Evolutionary conservation across 352 stramenopile genomes (phyloP).

Genomic region (Thraustochytrium striatum): DNA sequence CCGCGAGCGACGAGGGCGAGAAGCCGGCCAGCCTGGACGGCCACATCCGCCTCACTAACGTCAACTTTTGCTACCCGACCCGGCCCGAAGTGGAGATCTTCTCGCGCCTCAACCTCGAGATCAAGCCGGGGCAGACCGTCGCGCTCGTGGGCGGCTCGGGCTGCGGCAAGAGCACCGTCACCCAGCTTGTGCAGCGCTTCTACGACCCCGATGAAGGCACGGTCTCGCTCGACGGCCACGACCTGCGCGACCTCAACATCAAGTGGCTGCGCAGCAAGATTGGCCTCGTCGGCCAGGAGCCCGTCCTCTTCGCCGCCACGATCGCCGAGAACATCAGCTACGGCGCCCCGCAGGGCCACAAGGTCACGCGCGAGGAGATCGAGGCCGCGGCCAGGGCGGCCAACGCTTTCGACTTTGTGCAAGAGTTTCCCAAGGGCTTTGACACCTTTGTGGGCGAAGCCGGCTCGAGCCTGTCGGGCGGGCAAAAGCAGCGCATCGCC

Average conservation of each 20-base stretch:
- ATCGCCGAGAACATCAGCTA: constrained; percentile 85
- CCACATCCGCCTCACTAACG: constrained; percentile 73
- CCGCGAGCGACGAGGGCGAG: constrained; percentile 18
- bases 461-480: constrained; percentile 72
- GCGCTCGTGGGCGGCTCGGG: constrained; percentile 60
- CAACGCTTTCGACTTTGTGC: constrained; percentile 88
- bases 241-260: constrained; percentile 66
- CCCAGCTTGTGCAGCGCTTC: constrained; percentile 72
- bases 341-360: constrained; percentile 56
- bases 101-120: constrained; percentile 50
- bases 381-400: constrained; percentile 77
- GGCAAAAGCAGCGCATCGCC: constrained; percentile 82
- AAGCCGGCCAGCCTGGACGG: constrained; percentile 37
- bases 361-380: constrained; percentile 62
- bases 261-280: constrained; percentile 63
- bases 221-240: constrained; percentile 70
- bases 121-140: constrained; percentile 50
- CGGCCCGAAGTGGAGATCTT: constrained; percentile 52
- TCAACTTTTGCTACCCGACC: constrained; percentile 74
- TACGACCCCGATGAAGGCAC: constrained; percentile 64
- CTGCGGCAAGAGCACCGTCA: constrained; percentile 76
- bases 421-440: constrained; percentile 64
- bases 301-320: constrained; percentile 77
- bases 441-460: constrained; percentile 67
- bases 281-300: constrained; percentile 74